Evolutionary conservation across 495 filamentous ascomycete genomes (phyloP), one percentile per base, ranked within the genome.

Genomic region (Penicillium nucicola): DNA sequence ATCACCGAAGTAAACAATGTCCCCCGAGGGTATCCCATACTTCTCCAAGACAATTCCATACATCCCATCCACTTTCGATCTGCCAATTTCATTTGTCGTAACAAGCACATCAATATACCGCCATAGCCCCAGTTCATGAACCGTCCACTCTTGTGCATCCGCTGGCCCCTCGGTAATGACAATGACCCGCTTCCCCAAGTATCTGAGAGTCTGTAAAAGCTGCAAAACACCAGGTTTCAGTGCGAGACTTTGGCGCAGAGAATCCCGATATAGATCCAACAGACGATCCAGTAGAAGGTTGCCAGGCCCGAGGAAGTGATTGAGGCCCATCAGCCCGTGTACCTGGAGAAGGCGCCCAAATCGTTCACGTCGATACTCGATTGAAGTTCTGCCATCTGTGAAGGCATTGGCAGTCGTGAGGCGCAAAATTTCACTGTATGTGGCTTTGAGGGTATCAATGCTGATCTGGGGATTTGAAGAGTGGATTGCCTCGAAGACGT

Each of bases 81-180:
- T 56, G 5, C 66, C 64, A n/a, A 62, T 15, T 22, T 65, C 57
- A 46, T 64, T 68, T 1, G 71, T 67, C 2, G 72, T 72, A 7
- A 68, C 58, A 15, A 74, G 45, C 10, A 70, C 47, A 50, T 74
- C 68, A 13, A 76, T 41, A 35, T 49, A 67, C 2, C 48, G 51
- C 45, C n/a, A 11, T 10, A 69, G 32, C 0, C 66, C 70, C 12
- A 74, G 55, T 32, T 62, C 51, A 12, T 52, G 33, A 0, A 72
- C 30, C 2, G 70, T 71, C 68, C 66, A 71, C 42, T 63, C 56
- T 43, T 75, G 72, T 5, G 70, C 67, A 59, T 74, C 70, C 25
- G 64, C 55, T 0, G 68, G 69, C 2, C 70, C 69, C 40, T 73
- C 71, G 0, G 70, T 74, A 5, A 74, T 32, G 4, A 71, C 32